Evolutionary conservation across 495 filamentous ascomycete species (phyloP), one percentile per base, ranked within the genome.

Genomic region (Neurospora discreta): DNA sequence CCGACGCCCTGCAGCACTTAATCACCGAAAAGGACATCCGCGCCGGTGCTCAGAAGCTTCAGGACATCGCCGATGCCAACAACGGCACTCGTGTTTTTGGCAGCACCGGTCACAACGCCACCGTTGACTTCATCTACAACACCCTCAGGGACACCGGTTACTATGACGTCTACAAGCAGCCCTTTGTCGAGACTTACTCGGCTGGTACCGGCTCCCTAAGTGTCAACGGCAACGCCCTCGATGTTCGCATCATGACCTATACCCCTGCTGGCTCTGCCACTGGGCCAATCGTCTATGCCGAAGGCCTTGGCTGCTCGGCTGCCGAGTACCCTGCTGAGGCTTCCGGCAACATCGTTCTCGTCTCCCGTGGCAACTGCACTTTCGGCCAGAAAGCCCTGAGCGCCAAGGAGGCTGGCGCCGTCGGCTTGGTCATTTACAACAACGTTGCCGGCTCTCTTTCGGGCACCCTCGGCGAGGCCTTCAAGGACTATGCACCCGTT

Each of bases 341-440:
- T 26, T 77, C 78, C 42, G 89, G 87, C 33, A 85, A 82, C 42
- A 84, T 92, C 44, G 90, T 88, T 43, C 84, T 93, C 41, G 82
- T 92, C 73, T 81, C 84, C 26, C 87, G 91, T 46, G 90, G 90
- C 65, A 76, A 79, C 11, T 93, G 90, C 72, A 76, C 83, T 15
- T 92, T 92, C 71, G 86, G 81, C 41, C 72, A 85, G 13, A 92
- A 93, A 80, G 82, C 89, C 18, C 80, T 83, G 8, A 78, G 86
- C 7, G 90, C 90, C 7, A 86, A 85, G n/a, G 77, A 79, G 2
- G 88, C 89, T 26, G 85, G 89, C 40, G 90, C 91, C 10, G 75
- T 79, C 16, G 91, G 81, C 0, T 82, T 84, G 0, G 76, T 92
- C 74, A 83, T 92, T 70, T 92, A 92, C 79, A 91, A 92, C 82